Evolutionary conservation across 1,139 yeast genomes (phyloP).

Genomic region (Candida frijolesensis): DNA sequence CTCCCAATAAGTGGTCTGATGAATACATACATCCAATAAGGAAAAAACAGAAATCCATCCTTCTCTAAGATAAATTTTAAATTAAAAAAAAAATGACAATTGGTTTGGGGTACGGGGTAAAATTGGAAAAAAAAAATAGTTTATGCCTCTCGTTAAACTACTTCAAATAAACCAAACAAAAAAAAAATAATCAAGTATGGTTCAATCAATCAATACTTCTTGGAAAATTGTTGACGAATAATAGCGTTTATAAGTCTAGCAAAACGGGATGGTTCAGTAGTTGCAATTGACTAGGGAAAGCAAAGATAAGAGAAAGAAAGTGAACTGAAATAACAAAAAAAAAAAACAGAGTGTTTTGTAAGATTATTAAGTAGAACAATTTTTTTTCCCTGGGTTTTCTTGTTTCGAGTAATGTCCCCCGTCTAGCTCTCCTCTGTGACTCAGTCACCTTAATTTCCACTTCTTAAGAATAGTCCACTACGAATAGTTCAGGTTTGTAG

Average conservation of each 20-base stretch:
- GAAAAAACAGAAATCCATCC: slow-evolving; percentile 34
- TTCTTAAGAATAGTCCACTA: background rate
- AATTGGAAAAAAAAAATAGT: background rate
- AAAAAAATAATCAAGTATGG: no score
- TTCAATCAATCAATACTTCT: no score
- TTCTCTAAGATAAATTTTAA: background rate
- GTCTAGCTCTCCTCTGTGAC: background rate
- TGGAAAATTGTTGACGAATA: background rate
- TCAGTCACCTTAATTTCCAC: background rate
- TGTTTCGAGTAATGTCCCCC: background rate
- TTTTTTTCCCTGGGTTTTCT: background rate
- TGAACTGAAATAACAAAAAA: background rate
- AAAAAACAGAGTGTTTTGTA: background rate
- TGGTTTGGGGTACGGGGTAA: background rate
- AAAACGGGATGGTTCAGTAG: background rate
- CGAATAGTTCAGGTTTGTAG: no score
- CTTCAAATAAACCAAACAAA: no score
- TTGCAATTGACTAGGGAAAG: background rate
- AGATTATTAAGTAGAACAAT: background rate
- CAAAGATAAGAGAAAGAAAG: background rate
- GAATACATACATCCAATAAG: slow-evolving; percentile 32
- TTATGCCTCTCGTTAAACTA: background rate
- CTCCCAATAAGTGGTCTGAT: background rate
- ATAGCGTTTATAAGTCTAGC: background rate
- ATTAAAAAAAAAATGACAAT: background rate